Percentiles rank a stretch among this genome's conserved stretches.
Evolutionary conservation across 306 rosid genomes (phyloP).

Genomic region (Vigna reflexopilosa): DNA sequence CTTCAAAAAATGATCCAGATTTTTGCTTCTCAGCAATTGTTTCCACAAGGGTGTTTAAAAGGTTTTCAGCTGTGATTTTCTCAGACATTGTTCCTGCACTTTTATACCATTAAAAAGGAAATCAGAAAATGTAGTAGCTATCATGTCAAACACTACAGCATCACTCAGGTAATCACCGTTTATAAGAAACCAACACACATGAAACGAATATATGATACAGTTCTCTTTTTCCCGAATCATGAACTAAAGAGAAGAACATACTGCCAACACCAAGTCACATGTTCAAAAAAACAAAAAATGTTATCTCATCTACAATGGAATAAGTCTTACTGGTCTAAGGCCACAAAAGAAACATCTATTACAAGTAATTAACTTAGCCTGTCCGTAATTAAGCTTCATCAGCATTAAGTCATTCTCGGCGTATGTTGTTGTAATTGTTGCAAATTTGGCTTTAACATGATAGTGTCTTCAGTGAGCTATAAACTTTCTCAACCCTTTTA

Average conservation of each 20-base stretch:
- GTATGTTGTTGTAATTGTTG: not conserved
- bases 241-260: conserved; percentile 14
- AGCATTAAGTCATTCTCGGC: not conserved
- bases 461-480: not conserved
- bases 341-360: not conserved
- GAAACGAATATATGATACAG: conserved; percentile 21
- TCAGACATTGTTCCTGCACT: conserved; percentile 72
- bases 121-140: conserved; percentile 13
- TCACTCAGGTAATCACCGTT: not conserved
- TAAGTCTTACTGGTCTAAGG: not conserved
- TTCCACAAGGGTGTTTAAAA: conserved; percentile 61
- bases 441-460: not conserved
- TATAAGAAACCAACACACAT: conserved; percentile 20
- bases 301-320: not conserved
- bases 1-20: conserved; percentile 61
- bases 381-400: conserved; percentile 7
- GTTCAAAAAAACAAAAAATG: conserved; percentile 19
- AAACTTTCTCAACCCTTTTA: not conserved
- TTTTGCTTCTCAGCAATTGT: conserved; percentile 65
- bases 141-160: conserved; percentile 2
- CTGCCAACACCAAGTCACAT: not conserved
- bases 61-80: conserved; percentile 62
- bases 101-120: conserved; percentile 36
- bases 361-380: conserved; percentile 2
- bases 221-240: conserved; percentile 2